A percentile compares a stretch with the other conserved stretches of the same genome.
Conservation (phyloP, 2,329 filamentous ascomycete genomes). For the Ophiostoma ips region DNA sequence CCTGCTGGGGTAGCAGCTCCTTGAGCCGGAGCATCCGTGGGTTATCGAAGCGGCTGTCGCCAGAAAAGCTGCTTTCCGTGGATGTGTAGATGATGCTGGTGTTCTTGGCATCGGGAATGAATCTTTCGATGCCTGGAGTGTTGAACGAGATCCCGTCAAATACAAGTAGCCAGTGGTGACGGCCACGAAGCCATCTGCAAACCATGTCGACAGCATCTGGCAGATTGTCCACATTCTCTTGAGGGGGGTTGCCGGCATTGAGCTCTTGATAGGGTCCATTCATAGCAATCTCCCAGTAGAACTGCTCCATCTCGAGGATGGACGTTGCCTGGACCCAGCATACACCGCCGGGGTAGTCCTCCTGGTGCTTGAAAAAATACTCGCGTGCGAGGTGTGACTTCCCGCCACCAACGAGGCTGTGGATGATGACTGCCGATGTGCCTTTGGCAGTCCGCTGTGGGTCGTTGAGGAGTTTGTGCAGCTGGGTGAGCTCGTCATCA, state of each 20-base stretch:
- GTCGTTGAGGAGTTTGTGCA: slow-evolving; percentile 47
- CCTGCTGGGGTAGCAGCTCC: slow-evolving; percentile 40
- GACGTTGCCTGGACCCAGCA: slow-evolving; percentile 58
- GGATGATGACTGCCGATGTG: slow-evolving; percentile 49
- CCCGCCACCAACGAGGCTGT: slow-evolving; percentile 50
- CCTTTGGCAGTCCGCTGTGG: slow-evolving; percentile 39
- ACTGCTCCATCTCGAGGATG: slow-evolving; percentile 41
- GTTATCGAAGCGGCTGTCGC: slow-evolving; percentile 44
- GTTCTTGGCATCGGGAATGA: slow-evolving; percentile 49
- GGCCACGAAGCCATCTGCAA: slow-evolving; percentile 45
- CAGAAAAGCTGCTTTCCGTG: slow-evolving; percentile 41
- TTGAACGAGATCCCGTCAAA: slow-evolving; percentile 54
- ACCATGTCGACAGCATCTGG: slow-evolving; percentile 41
- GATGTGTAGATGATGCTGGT: slow-evolving; percentile 57
- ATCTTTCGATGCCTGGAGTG: slow-evolving; percentile 39
- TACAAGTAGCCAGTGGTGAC: slow-evolving; percentile 52
- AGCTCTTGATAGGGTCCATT: background rate
- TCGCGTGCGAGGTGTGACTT: slow-evolving; percentile 57
- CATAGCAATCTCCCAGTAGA: slow-evolving; percentile 53
- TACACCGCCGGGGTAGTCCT: slow-evolving; percentile 48
- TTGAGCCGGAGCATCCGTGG: slow-evolving; percentile 42
- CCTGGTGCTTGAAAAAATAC: slow-evolving; percentile 47
- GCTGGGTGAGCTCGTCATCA: slow-evolving; percentile 37
- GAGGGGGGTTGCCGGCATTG: background rate
- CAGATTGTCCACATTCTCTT: slow-evolving; percentile 22